phyloP scores from a whole-genome alignment of 768 basidiomycete genomes.

The Roridomyces roridus region DNA sequence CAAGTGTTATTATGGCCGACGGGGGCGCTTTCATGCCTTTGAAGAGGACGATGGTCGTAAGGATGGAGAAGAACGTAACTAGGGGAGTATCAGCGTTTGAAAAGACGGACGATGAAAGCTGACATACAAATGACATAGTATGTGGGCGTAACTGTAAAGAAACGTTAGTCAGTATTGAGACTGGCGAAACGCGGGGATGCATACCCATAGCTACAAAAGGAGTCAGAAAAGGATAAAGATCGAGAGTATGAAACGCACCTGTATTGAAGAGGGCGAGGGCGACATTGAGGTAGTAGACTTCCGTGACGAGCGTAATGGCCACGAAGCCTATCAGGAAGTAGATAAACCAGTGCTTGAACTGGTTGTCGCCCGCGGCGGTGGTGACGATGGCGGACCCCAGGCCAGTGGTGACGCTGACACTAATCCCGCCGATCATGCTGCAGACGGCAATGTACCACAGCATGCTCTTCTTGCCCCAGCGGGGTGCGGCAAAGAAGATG shows the following conservation, averaged over 20 bases:
- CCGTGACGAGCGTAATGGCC: constrained; percentile 82
- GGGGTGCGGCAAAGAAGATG: constrained; percentile 83
- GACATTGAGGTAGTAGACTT: constrained; percentile 95
- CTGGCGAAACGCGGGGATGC: constrained; percentile 10
- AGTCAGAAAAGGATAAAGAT: constrained; percentile 8
- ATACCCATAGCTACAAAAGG: constrained; percentile 67
- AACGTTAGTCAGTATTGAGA: constrained; percentile 25
- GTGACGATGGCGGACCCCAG: constrained; percentile 91
- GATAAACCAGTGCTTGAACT: constrained; percentile 94
- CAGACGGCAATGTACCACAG: constrained; percentile 95
- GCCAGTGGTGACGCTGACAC: constrained; percentile 93
- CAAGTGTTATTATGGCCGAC: constrained; percentile 84
- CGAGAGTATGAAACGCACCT: constrained; percentile 48
- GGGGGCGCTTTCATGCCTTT: constrained; percentile 84
- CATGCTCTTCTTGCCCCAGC: constrained; percentile 90
- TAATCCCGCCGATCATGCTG: constrained; percentile 95
- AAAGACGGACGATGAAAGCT: not conserved
- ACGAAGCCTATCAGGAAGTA: constrained; percentile 90
- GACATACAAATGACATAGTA: constrained; percentile 84
- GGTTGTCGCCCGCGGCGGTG: constrained; percentile 75
- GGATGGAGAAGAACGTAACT: constrained; percentile 87
- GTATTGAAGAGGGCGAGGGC: constrained; percentile 96
- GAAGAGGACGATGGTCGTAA: constrained; percentile 88
- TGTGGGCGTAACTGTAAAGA: constrained; percentile 74
- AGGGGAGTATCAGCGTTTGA: constrained; percentile 18